Percentiles rank a stretch among this genome's conserved stretches.
These are phyloP conservation scores for Penicillium vulpinum DNA, from an alignment of 2,329 filamentous ascomycete genomes.

Conservation along the genomic window DNA sequence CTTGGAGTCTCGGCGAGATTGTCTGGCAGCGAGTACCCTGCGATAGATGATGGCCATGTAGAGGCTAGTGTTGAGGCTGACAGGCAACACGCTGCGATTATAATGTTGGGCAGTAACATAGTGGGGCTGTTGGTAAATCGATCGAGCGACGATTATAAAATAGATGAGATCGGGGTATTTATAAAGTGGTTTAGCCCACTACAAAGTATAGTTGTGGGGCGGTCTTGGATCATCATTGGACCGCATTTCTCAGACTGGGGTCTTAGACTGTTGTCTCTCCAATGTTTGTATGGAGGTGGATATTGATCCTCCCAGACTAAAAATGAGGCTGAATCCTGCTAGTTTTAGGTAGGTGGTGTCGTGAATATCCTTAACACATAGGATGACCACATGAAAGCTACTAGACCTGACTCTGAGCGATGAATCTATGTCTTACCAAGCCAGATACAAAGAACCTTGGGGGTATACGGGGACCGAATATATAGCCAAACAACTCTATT, in stretches of 20 bases:
- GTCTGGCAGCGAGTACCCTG: not conserved
- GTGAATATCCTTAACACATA: not conserved
- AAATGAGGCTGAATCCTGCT: not conserved
- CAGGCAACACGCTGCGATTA: not conserved
- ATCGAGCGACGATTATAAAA: not conserved
- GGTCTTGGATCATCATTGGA: not conserved
- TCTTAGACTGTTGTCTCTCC: too few relatives aligned
- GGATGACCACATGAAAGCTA: not conserved
- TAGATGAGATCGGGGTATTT: not conserved
- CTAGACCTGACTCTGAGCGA: not conserved
- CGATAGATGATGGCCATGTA: constrained; percentile 2
- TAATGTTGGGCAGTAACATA: not conserved
- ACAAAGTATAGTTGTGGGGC: too few relatives aligned
- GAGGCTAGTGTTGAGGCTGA: constrained; percentile 1
- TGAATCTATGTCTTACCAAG: not conserved
- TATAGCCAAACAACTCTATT: constrained; percentile 3
- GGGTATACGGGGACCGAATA: not conserved
- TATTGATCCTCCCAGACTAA: not conserved
- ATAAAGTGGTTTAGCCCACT: too few relatives aligned
- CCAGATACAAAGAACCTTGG: not conserved
- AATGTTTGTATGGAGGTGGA: not conserved
- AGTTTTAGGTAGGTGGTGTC: not conserved
- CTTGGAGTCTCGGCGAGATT: not conserved
- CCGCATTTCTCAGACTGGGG: not conserved
- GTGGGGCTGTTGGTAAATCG: not conserved